These are phyloP conservation scores for Terfezia boudieri DNA, from an alignment of 495 filamentous ascomycete genomes.

Conservation along the genomic window DNA sequence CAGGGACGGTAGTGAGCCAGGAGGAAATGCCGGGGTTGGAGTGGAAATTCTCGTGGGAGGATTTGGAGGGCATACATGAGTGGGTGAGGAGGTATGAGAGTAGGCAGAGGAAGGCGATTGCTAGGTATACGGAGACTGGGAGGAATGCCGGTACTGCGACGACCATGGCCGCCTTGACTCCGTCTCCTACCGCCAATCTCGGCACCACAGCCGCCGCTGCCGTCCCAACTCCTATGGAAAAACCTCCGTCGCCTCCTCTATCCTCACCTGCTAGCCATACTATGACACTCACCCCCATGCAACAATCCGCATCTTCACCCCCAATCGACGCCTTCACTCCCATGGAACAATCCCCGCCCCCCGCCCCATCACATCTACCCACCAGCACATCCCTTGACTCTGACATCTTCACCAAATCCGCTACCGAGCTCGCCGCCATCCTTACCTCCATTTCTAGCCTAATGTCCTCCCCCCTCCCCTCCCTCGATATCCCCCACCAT, in stretches of 20 bases:
- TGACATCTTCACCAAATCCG: constrained; percentile 28
- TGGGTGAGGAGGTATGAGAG: too few species aligned
- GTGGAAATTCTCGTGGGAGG: constrained; percentile 58
- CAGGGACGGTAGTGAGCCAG: constrained; percentile 23
- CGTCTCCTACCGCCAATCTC: too few species aligned
- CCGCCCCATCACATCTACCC: too few species aligned
- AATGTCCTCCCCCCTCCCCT: constrained; percentile 9
- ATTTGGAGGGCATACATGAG: constrained; percentile 28
- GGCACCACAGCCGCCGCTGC: too few species aligned
- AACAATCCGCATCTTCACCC: background rate
- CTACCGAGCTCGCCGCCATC: constrained; percentile 26
- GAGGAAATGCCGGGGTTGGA: constrained; percentile 33
- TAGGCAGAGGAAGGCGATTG: too few species aligned
- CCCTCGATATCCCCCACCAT: constrained; percentile 3
- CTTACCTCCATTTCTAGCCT: constrained; percentile 29
- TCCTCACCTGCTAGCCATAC: too few species aligned
- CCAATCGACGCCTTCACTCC: background rate
- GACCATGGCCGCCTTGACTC: too few species aligned
- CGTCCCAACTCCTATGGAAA: too few species aligned
- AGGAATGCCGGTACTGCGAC: too few species aligned
- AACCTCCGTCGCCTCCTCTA: too few species aligned
- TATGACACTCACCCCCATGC: too few species aligned
- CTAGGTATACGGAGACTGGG: too few species aligned
- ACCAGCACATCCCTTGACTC: constrained; percentile 6
- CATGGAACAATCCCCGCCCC: background rate